Conservation (phyloP, 768 basidiomycete species). For the Lactarius pseudohatsudake region DNA sequence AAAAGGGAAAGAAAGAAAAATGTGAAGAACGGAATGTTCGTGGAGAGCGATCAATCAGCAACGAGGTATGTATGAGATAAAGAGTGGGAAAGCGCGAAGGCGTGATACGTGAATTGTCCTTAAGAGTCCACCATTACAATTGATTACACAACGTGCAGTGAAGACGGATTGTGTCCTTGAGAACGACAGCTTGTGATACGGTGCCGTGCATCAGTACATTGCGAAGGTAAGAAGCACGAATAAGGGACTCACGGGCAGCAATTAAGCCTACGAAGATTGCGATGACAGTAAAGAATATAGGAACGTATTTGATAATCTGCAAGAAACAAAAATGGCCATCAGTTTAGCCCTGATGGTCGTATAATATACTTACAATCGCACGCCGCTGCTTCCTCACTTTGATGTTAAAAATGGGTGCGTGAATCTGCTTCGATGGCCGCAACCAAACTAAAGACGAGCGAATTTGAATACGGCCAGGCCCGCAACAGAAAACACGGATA, state of each 20-base stretch:
- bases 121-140: constrained; percentile 44
- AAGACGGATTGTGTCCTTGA: constrained; percentile 59
- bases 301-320: constrained; percentile 83
- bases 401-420: constrained; percentile 85
- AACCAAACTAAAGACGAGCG: constrained; percentile 72
- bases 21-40: background rate
- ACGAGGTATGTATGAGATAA: constrained; percentile 5
- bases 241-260: constrained; percentile 62
- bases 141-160: constrained; percentile 67
- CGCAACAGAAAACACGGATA: constrained; percentile 24
- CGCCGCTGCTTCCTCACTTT: constrained; percentile 89
- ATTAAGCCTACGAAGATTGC: constrained; percentile 74
- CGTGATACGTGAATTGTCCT: constrained; percentile 2
- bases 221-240: background rate
- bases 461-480: constrained; percentile 31
- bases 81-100: background rate
- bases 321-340: constrained; percentile 16
- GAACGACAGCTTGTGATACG: constrained; percentile 49
- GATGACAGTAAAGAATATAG: constrained; percentile 69
- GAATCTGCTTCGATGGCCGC: constrained; percentile 90
- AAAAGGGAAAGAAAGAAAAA: background rate
- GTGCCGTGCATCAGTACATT: constrained; percentile 11
- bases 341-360: background rate
- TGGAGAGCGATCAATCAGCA: constrained; percentile 17
- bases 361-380: constrained; percentile 66